Percentiles rank a stretch among this genome's conserved stretches.
These are phyloP conservation scores for Babesia caballi DNA, from an alignment of 169 alveolate species.

Conservation along the genomic window DNA sequence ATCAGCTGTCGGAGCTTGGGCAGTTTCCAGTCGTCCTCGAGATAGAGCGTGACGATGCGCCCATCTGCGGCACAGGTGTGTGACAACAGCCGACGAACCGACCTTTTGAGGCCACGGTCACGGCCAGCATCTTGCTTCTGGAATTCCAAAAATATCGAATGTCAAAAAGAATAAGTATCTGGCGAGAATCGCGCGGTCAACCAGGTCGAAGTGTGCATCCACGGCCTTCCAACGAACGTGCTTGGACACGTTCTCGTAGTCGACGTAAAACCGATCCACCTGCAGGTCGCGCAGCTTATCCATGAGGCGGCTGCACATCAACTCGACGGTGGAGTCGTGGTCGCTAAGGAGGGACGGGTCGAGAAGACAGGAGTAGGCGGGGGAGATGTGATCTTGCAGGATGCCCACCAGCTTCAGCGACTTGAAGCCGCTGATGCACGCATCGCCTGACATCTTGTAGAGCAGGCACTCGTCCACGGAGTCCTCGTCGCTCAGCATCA, in stretches of 20 bases:
- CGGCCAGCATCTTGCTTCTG: conserved; percentile 13
- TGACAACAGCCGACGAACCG: neutral
- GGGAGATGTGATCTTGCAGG: conserved; percentile 10
- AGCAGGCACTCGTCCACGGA: neutral
- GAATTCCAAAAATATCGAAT: neutral
- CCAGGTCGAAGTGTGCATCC: conserved; percentile 14
- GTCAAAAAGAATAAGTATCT: conserved; percentile 15
- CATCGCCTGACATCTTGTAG: conserved; percentile 11
- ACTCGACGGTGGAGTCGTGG: neutral
- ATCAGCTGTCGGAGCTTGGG: conserved; percentile 18
- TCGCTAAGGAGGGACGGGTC: conserved; percentile 2
- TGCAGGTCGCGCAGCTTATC: neutral
- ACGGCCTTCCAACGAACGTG: conserved; percentile 16
- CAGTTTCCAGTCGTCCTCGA: conserved; percentile 53
- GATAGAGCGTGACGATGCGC: conserved; percentile 39
- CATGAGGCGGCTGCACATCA: neutral
- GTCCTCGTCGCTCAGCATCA: neutral
- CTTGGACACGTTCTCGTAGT: conserved; percentile 5
- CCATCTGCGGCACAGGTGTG: conserved; percentile 20
- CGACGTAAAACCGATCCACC: neutral
- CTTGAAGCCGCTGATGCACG: neutral
- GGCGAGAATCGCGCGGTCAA: neutral
- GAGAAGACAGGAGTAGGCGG: conserved; percentile 19
- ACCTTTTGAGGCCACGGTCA: conserved; percentile 53
- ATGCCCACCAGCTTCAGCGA: conserved; percentile 17